Conservation (phyloP, 2,329 filamentous ascomycete genomes). For the Phyllosticta citribraziliensis region DNA sequence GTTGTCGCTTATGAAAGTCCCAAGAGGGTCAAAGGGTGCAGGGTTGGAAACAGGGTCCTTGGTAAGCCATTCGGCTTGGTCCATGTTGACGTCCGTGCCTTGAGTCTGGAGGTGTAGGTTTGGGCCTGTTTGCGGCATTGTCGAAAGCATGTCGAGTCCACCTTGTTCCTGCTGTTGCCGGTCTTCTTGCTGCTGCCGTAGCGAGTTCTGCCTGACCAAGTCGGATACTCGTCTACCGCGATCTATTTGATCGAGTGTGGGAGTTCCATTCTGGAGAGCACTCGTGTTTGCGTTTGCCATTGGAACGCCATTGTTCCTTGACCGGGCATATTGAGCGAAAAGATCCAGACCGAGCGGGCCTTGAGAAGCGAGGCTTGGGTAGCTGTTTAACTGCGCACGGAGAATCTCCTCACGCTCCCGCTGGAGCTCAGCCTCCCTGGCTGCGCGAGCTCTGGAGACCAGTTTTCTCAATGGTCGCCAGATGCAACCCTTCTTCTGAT, state of each 20-base stretch:
- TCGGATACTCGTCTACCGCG: not conserved
- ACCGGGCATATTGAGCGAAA: slow-evolving; percentile 14
- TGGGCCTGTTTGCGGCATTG: not conserved
- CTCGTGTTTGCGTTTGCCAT: not conserved
- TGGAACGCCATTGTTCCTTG: not conserved
- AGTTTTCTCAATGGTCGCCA: slow-evolving; percentile 55
- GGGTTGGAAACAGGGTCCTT: not conserved
- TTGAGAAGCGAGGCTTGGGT: slow-evolving; percentile 12
- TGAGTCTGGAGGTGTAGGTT: not conserved
- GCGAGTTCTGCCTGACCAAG: not conserved
- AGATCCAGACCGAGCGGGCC: slow-evolving; percentile 8
- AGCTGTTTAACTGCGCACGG: slow-evolving; percentile 14
- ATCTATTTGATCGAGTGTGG: not conserved
- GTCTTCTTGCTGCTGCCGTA: slow-evolving; percentile 1
- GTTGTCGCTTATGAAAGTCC: not conserved
- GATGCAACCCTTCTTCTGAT: slow-evolving; percentile 37
- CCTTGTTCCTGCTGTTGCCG: not conserved
- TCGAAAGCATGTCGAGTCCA: not conserved
- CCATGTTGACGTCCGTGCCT: slow-evolving; percentile 7
- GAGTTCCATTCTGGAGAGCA: not conserved
- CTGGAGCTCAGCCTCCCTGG: slow-evolving; percentile 41
- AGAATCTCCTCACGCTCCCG: slow-evolving; percentile 23
- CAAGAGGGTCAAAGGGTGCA: not conserved
- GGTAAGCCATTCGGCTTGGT: slow-evolving; percentile 16
- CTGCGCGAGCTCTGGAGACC: slow-evolving; percentile 47